Evolutionary conservation across 2,329 filamentous ascomycete genomes (phyloP).

Genomic region (Aspergillus sp.): DNA sequence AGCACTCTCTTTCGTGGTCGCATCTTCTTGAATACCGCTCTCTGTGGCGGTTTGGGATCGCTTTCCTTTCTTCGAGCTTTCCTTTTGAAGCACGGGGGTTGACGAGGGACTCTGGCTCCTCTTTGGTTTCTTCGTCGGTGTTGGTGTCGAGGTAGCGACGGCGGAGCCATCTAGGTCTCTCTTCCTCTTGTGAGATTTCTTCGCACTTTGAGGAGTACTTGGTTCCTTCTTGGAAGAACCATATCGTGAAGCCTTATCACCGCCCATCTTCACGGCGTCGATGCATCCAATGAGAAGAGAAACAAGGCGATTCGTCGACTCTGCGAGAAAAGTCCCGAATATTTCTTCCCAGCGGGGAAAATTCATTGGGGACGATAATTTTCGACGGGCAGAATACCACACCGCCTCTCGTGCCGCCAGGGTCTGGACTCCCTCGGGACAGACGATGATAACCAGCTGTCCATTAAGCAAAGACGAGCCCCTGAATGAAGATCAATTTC

Average conservation of each 20-base stretch:
- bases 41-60: constrained; percentile 15
- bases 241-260: constrained; percentile 44
- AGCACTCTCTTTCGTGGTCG: constrained; percentile 23
- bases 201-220: constrained; percentile 13
- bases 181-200: constrained; percentile 30
- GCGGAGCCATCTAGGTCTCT: constrained; percentile 23
- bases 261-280: constrained; percentile 36
- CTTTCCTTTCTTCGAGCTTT: constrained; percentile 21
- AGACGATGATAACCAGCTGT: background rate
- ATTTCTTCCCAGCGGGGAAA: constrained; percentile 17
- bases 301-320: background rate
- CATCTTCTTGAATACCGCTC: constrained; percentile 28
- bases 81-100: constrained; percentile 22
- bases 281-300: background rate
- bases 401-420: constrained; percentile 16
- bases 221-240: constrained; percentile 32
- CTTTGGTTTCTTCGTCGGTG: constrained; percentile 36
- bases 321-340: constrained; percentile 6
- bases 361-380: constrained; percentile 15
- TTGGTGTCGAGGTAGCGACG: constrained; percentile 19
- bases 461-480: background rate
- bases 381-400: constrained; percentile 13
- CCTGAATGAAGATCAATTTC: background rate
- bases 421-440: constrained; percentile 10
- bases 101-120: constrained; percentile 16